A percentile compares a stretch with the other conserved stretches of the same genome.
phyloP scores from a whole-genome alignment of 2,329 filamentous ascomycete genomes.

The Arthroderma sp. region DNA sequence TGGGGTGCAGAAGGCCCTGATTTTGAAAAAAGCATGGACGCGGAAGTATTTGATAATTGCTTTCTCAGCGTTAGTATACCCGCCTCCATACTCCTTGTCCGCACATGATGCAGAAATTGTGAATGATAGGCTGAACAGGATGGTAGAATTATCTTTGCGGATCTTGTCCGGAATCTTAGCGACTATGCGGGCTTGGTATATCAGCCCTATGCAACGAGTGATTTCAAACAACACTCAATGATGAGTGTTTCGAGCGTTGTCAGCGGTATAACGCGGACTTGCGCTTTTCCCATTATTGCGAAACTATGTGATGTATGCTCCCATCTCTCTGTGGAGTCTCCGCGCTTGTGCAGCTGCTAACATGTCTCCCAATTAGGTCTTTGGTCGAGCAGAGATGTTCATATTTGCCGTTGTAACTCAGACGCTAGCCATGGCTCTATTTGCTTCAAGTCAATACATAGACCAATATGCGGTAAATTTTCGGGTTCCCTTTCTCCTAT shows the following conservation, averaged over 20 bases:
- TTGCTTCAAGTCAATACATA: conserved; percentile 25
- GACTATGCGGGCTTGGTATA: conserved; percentile 8
- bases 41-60: background rate
- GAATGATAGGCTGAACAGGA: too few species aligned
- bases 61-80: too few species aligned
- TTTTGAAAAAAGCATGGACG: background rate
- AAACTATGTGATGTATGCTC: conserved; percentile 14
- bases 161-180: background rate
- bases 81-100: too few species aligned
- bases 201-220: conserved; percentile 13
- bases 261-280: conserved; percentile 15
- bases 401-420: conserved; percentile 41
- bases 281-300: conserved; percentile 17
- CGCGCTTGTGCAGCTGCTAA: background rate
- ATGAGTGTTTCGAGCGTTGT: conserved; percentile 15
- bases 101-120: too few species aligned
- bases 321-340: too few species aligned
- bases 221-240: conserved; percentile 15
- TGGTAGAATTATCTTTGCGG: background rate
- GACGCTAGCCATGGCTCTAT: conserved; percentile 44
- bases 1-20: background rate
- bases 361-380: conserved; percentile 26
- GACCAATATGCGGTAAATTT: conserved; percentile 13
- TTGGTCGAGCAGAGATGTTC: conserved; percentile 49
- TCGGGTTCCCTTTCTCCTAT: conserved; percentile 15